Percentiles rank a stretch among this genome's conserved stretches.
Evolutionary conservation across 805 yeast genomes (phyloP).

Genomic region (Metschnikowia noctiluminum): DNA sequence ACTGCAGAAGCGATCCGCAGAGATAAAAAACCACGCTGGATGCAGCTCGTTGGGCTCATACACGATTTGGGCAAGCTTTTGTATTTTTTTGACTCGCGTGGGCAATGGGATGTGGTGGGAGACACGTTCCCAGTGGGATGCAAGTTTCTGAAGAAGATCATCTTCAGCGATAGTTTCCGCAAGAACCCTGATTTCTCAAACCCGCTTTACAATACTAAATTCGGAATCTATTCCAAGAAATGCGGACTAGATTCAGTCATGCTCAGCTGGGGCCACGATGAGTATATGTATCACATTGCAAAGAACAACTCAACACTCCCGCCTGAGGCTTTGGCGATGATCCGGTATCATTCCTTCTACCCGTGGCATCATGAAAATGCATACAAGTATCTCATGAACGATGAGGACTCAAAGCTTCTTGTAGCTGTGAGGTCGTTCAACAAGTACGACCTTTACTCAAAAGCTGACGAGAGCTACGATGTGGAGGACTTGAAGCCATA

Average conservation of each 20-base stretch:
- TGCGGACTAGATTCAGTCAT: constrained; percentile 69
- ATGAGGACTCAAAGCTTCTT: constrained; percentile 56
- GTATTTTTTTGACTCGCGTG: constrained; percentile 67
- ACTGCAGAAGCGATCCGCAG: constrained; percentile 71
- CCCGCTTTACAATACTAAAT: constrained; percentile 63
- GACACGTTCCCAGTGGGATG: constrained; percentile 79
- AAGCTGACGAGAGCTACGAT: constrained; percentile 47
- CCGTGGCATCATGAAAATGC: constrained; percentile 77
- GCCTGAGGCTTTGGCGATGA: constrained; percentile 67
- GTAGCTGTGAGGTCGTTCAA: constrained; percentile 65
- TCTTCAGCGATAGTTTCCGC: constrained; percentile 57
- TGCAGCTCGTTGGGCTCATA: constrained; percentile 67
- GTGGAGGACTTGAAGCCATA: constrained; percentile 53
- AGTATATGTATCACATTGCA: constrained; percentile 71
- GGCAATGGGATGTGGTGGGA: constrained; percentile 81
- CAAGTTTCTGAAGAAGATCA: constrained; percentile 54
- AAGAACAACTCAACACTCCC: constrained; percentile 62
- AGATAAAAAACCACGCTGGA: constrained; percentile 71
- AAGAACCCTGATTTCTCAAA: constrained; percentile 58
- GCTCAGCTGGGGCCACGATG: constrained; percentile 80
- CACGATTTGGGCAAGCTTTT: constrained; percentile 70
- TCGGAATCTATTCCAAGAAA: constrained; percentile 59
- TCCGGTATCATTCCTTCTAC: constrained; percentile 69
- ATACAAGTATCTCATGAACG: constrained; percentile 60
- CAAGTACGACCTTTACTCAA: constrained; percentile 66